Conservation (phyloP, 2,329 filamentous ascomycete species). For the Ceratocystis lukuohia region DNA sequence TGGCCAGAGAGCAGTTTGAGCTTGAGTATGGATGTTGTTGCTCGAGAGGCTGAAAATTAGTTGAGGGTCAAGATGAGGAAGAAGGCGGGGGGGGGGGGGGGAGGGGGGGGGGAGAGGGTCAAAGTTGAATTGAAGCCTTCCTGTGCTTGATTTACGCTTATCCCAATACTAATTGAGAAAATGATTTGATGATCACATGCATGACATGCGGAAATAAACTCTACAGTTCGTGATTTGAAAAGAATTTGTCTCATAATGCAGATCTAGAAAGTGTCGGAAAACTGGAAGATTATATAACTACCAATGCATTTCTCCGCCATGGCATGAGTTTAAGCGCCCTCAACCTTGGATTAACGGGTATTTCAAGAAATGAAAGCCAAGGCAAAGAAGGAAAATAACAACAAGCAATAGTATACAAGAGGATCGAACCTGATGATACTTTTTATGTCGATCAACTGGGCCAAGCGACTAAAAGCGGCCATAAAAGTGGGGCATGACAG, state of each 20-base stretch:
- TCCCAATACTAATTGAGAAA: neutral
- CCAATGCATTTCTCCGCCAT: no score
- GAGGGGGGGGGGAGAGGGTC: neutral
- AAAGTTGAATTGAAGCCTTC: no score
- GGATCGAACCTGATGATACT: neutral
- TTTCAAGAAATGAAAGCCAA: no score
- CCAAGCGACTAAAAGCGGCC: neutral
- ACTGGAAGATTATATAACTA: neutral
- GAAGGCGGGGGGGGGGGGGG: neutral
- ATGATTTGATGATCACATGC: neutral
- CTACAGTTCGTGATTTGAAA: neutral
- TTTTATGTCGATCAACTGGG: neutral
- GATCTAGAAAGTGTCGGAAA: neutral
- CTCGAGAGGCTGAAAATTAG: constrained; percentile 20
- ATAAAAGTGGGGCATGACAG: neutral
- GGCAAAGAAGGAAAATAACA: neutral
- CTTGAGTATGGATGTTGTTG: constrained; percentile 52
- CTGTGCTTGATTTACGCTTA: neutral
- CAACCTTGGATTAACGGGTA: no score
- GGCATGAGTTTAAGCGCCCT: no score
- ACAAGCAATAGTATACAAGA: neutral
- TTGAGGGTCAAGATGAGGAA: constrained; percentile 16
- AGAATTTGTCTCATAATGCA: neutral
- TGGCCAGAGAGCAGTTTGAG: constrained; percentile 45
- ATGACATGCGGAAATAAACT: neutral